Percentiles rank a stretch among this genome's conserved stretches.
phyloP scores from a whole-genome alignment of 805 yeast genomes.

The Saccharomycopsis javanensis region DNA sequence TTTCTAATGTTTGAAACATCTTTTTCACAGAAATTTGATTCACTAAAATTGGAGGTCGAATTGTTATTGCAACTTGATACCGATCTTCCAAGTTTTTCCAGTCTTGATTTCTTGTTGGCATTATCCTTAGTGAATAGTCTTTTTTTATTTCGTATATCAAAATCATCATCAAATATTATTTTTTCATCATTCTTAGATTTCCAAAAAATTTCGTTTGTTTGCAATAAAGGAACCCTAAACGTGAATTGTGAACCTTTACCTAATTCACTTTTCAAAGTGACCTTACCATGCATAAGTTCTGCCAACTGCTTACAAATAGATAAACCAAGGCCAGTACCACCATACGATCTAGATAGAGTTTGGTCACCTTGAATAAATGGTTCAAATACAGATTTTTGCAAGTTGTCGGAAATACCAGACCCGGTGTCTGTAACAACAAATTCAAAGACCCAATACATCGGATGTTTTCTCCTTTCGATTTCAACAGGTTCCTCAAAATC shows the following conservation, averaged over 20 bases:
- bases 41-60: background rate
- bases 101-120: background rate
- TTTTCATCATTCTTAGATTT: constrained; percentile 23
- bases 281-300: constrained; percentile 79
- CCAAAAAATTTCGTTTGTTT: constrained; percentile 25
- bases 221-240: constrained; percentile 68
- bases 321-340: constrained; percentile 93
- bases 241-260: constrained; percentile 82
- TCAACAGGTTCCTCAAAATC: constrained; percentile 15
- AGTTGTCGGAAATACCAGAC: constrained; percentile 79
- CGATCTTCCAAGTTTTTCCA: background rate
- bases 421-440: constrained; percentile 84
- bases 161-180: constrained; percentile 53
- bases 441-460: constrained; percentile 48
- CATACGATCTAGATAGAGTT: constrained; percentile 79
- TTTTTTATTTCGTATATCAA: constrained; percentile 43
- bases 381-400: constrained; percentile 82
- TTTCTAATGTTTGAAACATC: background rate
- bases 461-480: constrained; percentile 22
- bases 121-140: constrained; percentile 25
- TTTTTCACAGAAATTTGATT: background rate
- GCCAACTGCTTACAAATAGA: constrained; percentile 87
- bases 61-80: background rate
- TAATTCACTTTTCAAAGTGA: constrained; percentile 59
- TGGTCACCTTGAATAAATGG: constrained; percentile 98